Conservation (phyloP, 495 filamentous ascomycete species). For the Oleoguttula mirabilis region DNA sequence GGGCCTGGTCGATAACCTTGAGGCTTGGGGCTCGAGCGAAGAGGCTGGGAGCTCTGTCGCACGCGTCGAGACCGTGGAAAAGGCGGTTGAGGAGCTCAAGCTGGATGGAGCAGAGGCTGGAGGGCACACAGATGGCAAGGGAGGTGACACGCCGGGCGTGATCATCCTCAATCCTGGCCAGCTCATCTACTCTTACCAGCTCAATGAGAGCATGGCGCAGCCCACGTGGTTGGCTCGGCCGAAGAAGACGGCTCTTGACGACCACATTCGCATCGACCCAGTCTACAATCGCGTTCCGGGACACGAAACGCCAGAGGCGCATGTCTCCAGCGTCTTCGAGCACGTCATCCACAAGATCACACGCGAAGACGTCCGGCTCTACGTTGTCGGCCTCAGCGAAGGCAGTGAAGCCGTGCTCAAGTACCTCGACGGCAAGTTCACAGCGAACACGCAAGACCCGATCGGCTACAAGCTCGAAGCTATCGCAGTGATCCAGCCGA, state of each 20-base stretch:
- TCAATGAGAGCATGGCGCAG: slow-evolving; percentile 19
- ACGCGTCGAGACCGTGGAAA: background rate
- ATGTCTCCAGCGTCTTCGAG: slow-evolving; percentile 26
- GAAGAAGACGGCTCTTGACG: slow-evolving; percentile 20
- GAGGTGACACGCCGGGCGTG: slow-evolving; percentile 23
- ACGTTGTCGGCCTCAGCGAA: slow-evolving; percentile 26
- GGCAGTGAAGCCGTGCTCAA: slow-evolving; percentile 22
- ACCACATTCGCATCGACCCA: slow-evolving; percentile 10
- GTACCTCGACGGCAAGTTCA: slow-evolving; percentile 5
- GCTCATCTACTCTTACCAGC: slow-evolving; percentile 25
- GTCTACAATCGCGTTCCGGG: slow-evolving; percentile 24
- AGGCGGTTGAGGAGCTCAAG: background rate
- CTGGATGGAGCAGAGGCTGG: background rate
- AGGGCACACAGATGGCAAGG: background rate
- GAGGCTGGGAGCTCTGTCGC: background rate
- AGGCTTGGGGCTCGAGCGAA: slow-evolving; percentile 4
- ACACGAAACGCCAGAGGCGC: slow-evolving; percentile 22
- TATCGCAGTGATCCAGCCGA: slow-evolving; percentile 12
- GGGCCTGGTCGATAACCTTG: slow-evolving; percentile 39
- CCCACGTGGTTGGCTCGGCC: slow-evolving; percentile 23
- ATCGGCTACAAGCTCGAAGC: background rate
- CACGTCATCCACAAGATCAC: slow-evolving; percentile 24
- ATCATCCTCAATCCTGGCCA: slow-evolving; percentile 31
- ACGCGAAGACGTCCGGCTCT: slow-evolving; percentile 25
- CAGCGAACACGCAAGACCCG: background rate